Evolutionary conservation across 768 basidiomycete species (phyloP).

Genomic region (Tricholoma sp.): DNA sequence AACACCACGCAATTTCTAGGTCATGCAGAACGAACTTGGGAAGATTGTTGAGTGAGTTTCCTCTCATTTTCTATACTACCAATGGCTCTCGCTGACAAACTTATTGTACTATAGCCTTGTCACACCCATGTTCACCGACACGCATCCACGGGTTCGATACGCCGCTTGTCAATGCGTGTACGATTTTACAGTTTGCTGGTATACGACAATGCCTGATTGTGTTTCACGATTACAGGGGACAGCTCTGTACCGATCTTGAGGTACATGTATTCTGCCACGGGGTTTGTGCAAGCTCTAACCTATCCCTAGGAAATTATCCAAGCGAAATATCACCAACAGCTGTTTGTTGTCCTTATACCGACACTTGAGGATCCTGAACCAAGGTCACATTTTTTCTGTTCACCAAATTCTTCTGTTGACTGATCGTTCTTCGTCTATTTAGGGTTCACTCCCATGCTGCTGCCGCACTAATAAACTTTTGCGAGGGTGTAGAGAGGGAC

Average conservation of each 20-base stretch:
- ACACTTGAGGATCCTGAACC: slow-evolving; percentile 73
- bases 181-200: background rate
- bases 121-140: slow-evolving; percentile 70
- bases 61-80: slow-evolving; percentile 1
- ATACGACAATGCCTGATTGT: background rate
- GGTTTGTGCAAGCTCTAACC: background rate
- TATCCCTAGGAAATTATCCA: slow-evolving; percentile 67
- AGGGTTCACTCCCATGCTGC: slow-evolving; percentile 88
- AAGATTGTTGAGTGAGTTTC: slow-evolving; percentile 72
- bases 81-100: background rate
- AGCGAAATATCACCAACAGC: slow-evolving; percentile 57
- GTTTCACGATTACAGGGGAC: slow-evolving; percentile 50
- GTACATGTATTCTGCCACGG: slow-evolving; percentile 30
- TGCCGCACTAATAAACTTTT: slow-evolving; percentile 87
- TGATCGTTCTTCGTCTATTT: background rate
- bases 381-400: slow-evolving; percentile 35
- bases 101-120: slow-evolving; percentile 48
- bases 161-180: slow-evolving; percentile 90
- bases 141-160: slow-evolving; percentile 68
- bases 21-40: slow-evolving; percentile 77
- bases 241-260: slow-evolving; percentile 86
- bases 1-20: slow-evolving; percentile 26
- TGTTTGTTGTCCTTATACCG: slow-evolving; percentile 68
- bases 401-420: background rate
- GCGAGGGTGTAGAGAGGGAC: slow-evolving; percentile 75